Evolutionary conservation across 1,139 yeast genomes (phyloP).

Genomic region (Zygosaccharomyces sapae): DNA sequence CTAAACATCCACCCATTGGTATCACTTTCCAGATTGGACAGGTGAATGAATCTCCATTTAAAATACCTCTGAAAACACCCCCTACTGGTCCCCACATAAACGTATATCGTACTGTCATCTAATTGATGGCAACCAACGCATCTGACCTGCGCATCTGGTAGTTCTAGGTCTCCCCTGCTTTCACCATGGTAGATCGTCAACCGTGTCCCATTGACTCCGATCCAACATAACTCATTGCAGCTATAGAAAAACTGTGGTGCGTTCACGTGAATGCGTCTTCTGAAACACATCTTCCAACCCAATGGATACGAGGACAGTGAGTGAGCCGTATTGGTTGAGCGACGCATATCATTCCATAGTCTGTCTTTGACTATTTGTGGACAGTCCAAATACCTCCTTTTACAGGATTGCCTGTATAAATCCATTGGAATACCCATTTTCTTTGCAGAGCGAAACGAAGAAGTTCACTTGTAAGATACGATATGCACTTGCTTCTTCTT

Average conservation of each 20-base stretch:
- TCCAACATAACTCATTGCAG: not conserved
- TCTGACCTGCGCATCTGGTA: not conserved
- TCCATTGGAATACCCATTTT: conserved; percentile 12
- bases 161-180: conserved; percentile 5
- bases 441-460: not conserved
- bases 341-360: not conserved
- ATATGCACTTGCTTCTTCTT: no score
- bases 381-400: conserved; percentile 1
- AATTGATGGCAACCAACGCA: no score
- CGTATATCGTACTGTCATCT: not conserved
- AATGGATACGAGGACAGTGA: not conserved
- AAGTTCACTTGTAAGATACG: no score
- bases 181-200: conserved; percentile 1
- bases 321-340: not conserved
- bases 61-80: not conserved
- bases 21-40: not conserved
- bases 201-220: not conserved
- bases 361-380: not conserved
- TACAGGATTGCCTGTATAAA: not conserved
- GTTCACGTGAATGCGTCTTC: not conserved
- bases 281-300: not conserved
- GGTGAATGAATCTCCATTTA: no score
- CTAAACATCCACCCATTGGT: not conserved
- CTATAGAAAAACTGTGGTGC: not conserved
- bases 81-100: not conserved